A percentile compares a stretch with the other conserved stretches of the same genome.
Conservation (phyloP, 2,329 filamentous ascomycete genomes). For the Xylariaceae sp. region DNA sequence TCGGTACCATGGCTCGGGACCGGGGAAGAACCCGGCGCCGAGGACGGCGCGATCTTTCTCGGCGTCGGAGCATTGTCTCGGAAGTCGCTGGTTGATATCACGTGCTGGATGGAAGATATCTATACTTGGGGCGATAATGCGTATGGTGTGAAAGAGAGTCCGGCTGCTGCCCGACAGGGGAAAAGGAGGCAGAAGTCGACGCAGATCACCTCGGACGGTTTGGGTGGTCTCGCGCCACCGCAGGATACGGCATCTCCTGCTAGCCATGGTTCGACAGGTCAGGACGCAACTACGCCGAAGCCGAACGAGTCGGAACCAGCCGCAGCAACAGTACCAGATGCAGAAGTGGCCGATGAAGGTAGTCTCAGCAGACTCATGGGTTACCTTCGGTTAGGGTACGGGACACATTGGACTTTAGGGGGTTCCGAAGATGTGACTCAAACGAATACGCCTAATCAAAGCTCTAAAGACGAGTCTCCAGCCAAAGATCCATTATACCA, state of each 20-base stretch:
- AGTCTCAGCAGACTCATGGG: conserved; percentile 53
- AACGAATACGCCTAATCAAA: background rate
- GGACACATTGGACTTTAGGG: conserved; percentile 58
- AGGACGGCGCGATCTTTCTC: conserved; percentile 83
- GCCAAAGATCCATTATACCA: background rate
- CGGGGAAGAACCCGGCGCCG: conserved; percentile 59
- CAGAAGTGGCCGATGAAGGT: conserved; percentile 31
- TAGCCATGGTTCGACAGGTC: too few species aligned
- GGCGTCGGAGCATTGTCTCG: conserved; percentile 70
- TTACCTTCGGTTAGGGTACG: conserved; percentile 63
- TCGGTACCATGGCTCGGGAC: conserved; percentile 65
- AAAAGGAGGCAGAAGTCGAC: conserved; percentile 35
- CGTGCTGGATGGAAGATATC: conserved; percentile 83
- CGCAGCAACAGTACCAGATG: conserved; percentile 8
- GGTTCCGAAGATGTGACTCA: conserved; percentile 21
- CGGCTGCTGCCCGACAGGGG: conserved; percentile 57
- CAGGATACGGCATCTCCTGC: conserved; percentile 10
- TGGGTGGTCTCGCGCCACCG: background rate
- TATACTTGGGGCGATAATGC: conserved; percentile 78
- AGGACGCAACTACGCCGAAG: conserved; percentile 7
- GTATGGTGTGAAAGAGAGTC: conserved; percentile 79
- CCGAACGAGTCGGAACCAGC: conserved; percentile 5
- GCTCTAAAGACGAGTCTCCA: background rate
- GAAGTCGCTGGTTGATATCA: conserved; percentile 65
- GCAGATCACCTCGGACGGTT: conserved; percentile 7